Evolutionary conservation across 306 rosid genomes (phyloP), one percentile per base, ranked within the genome.

Genomic region (Fragaria nilgerrensis): DNA sequence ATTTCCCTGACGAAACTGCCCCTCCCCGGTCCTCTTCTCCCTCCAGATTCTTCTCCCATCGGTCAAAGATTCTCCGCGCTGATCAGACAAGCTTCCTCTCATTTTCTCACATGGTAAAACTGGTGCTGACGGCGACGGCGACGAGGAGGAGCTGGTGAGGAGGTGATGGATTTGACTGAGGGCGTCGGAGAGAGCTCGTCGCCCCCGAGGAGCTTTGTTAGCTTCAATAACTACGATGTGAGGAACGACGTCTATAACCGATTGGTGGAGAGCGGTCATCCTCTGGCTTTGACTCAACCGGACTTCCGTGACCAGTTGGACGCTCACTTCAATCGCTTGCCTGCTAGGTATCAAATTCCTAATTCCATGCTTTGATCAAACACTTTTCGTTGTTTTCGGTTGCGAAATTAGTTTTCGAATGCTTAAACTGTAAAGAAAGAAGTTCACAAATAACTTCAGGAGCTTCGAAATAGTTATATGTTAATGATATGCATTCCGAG

Each of bases 171-270:
- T 91, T 96, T 92, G 53, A 78, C 85, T 27, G 99, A 96, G 81
- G 99, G 99, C 29, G 91, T 96, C 1, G 99, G 99, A 67, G 99
- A 96, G 87, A 96, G 99, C 80, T 91, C 92, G 55, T 96, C 99
- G 77, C 99, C 99, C 37, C 96, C 97, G 29, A 83, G 93, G 44
- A 84, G 85, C 83, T 92, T 91, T 45, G 84, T 79, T 49, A 86
- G 92, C 53, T 94, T 85, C 88, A 81, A 65, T 39, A 88, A 77
- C 88, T 82, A 82, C 83, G 98, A 96, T 73, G 85, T 92, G 27
- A 78, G 91, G 50, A 88, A 79, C 89, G 98, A 93, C 73, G 97
- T 96, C 5, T 91, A 79, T 76, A 92, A 88, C 64, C 97, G 98
- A 14, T 80, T 96, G 70, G 76, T 96, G 34, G 90, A 91, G 83